These are phyloP conservation scores for Paracamarosporium sp. DNA, from an alignment of 2,329 filamentous ascomycete species.

Conservation along the genomic window DNA sequence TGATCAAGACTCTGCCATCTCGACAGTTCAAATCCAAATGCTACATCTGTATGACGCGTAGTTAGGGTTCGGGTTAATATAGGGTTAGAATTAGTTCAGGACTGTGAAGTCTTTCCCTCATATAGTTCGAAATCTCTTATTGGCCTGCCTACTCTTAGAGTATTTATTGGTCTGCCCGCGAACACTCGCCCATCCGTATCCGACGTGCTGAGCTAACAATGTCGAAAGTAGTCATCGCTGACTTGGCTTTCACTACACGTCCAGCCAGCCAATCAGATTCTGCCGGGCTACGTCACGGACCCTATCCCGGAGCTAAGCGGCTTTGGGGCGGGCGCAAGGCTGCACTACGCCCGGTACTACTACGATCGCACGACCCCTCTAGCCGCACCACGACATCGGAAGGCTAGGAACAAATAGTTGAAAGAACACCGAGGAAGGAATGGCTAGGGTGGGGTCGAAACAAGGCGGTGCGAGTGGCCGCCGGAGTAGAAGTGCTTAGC, in stretches of 20 bases:
- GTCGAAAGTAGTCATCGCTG: neutral
- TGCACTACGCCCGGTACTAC: neutral
- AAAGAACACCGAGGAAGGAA: neutral
- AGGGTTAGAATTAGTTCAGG: no score
- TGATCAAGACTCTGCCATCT: no score
- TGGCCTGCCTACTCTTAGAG: no score
- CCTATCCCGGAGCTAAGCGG: neutral
- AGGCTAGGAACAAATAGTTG: neutral
- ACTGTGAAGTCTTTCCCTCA: no score
- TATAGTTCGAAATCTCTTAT: no score
- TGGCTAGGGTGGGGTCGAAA: neutral
- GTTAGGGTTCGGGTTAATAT: no score
- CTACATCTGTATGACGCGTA: no score
- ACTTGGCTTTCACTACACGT: neutral
- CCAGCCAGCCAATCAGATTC: neutral
- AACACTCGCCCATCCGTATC: neutral
- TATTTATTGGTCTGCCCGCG: no score
- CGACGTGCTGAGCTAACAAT: neutral
- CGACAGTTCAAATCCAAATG: no score
- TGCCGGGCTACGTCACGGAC: neutral
- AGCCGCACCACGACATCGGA: neutral
- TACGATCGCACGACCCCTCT: neutral
- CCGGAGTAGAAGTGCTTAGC: neutral
- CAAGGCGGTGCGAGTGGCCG: neutral
- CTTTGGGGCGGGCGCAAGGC: neutral